Conservation (phyloP, 176 grass and related monocot genomes). For the Sorghum bicolor region DNA sequence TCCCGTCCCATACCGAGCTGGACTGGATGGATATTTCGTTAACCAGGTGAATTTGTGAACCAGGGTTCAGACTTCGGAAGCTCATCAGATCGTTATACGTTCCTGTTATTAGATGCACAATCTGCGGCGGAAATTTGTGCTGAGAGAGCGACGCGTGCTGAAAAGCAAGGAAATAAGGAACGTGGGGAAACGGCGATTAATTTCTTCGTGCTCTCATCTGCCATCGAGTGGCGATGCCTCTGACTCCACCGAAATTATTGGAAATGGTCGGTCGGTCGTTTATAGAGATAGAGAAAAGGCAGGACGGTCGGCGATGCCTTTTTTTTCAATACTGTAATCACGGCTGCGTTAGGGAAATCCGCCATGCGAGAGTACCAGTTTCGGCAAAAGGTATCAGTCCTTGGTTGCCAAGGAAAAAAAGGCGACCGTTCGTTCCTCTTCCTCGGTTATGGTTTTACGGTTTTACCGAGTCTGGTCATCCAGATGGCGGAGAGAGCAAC, state of each 20-base stretch:
- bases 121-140: constrained; percentile 33
- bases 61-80: neutral
- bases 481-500: neutral
- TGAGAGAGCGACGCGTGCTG: constrained; percentile 28
- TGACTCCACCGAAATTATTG: constrained; percentile 35
- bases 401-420: constrained; percentile 21
- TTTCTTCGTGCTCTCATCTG: neutral
- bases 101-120: constrained; percentile 8
- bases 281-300: neutral
- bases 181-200: neutral
- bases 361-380: constrained; percentile 23
- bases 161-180: constrained; percentile 6
- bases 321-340: neutral
- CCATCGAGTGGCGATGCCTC: constrained; percentile 12
- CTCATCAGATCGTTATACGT: neutral
- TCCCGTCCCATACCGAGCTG: neutral
- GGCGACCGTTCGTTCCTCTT: neutral
- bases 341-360: constrained; percentile 22
- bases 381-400: neutral
- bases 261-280: neutral
- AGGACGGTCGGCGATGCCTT: neutral
- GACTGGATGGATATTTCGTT: neutral
- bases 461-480: neutral
- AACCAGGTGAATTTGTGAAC: neutral
- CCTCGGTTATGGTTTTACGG: neutral